Evolutionary conservation across 805 yeast genomes (phyloP).

Genomic region (Jamesozyma piceae): DNA sequence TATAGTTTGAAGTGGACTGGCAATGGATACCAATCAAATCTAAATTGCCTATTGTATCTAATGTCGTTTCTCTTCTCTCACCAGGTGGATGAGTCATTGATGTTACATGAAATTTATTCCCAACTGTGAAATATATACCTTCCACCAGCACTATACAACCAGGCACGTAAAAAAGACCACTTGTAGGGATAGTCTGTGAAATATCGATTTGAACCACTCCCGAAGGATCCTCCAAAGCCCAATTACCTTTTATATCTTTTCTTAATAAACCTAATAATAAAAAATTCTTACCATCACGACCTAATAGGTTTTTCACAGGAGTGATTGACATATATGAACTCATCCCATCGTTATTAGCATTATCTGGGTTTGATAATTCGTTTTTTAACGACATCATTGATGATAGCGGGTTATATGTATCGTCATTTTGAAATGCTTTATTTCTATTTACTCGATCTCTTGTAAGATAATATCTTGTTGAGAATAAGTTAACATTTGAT

Average conservation of each 20-base stretch:
- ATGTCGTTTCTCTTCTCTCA: slow-evolving; percentile 57
- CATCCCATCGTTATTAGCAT: slow-evolving; percentile 6
- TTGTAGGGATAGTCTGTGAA: slow-evolving; percentile 50
- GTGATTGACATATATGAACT: slow-evolving; percentile 40
- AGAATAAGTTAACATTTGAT: slow-evolving; percentile 35
- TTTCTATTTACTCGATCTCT: slow-evolving; percentile 68
- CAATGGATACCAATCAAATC: slow-evolving; percentile 54
- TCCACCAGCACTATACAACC: slow-evolving; percentile 78
- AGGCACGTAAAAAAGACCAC: slow-evolving; percentile 54
- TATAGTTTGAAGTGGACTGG: slow-evolving; percentile 25
- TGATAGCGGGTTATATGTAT: slow-evolving; percentile 29
- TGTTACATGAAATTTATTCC: slow-evolving; percentile 61
- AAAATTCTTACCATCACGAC: slow-evolving; percentile 71
- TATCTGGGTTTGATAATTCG: slow-evolving; percentile 7
- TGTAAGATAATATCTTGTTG: slow-evolving; percentile 50
- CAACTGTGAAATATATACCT: slow-evolving; percentile 70
- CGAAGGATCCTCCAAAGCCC: slow-evolving; percentile 71
- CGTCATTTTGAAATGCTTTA: slow-evolving; percentile 51
- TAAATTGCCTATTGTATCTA: slow-evolving; percentile 66
- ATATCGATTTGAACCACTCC: slow-evolving; percentile 64
- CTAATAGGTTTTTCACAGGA: slow-evolving; percentile 72
- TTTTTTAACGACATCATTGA: slow-evolving; percentile 23
- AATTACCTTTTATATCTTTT: slow-evolving; percentile 53
- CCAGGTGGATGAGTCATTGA: slow-evolving; percentile 82
- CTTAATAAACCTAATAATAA: slow-evolving; percentile 69